Conservation (phyloP, 345 rosid species). For the Diplotaxis tenuifolia region DNA sequence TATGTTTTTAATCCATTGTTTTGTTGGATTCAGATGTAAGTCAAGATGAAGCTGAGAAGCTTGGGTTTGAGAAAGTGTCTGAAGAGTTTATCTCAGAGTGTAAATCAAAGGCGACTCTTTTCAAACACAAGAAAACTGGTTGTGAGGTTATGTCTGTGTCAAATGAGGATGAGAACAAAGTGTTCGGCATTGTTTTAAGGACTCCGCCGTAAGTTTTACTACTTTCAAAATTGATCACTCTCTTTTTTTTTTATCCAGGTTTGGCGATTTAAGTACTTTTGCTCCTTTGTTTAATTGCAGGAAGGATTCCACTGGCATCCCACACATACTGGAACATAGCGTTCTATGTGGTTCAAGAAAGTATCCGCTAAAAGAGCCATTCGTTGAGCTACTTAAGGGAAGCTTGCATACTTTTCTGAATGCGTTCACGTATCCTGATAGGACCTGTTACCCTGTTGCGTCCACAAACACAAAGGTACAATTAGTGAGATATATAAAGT, state of each 20-base stretch:
- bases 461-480: conserved; percentile 87
- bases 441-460: conserved; percentile 99
- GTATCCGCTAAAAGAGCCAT: conserved; percentile 95
- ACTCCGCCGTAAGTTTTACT: conserved; percentile 75
- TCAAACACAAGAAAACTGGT: conserved; percentile 87
- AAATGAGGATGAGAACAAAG: conserved; percentile 48
- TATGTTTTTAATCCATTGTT: too few relatives aligned
- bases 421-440: conserved; percentile 96
- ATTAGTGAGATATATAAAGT: not conserved
- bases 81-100: conserved; percentile 86
- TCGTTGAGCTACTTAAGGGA: conserved; percentile 88
- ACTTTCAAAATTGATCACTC: not conserved
- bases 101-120: conserved; percentile 79
- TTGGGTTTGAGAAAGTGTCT: conserved; percentile 81
- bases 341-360: conserved; percentile 93
- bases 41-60: conserved; percentile 60
- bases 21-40: conserved; percentile 42
- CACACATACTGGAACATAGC: conserved; percentile 94
- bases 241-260: not conserved
- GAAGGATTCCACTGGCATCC: conserved; percentile 94
- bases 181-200: conserved; percentile 77
- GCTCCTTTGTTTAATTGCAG: conserved; percentile 46
- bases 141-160: conserved; percentile 17
- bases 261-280: too few relatives aligned
- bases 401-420: conserved; percentile 89